These are phyloP conservation scores for Yamadazyma songkhlaensis DNA, from an alignment of 1,139 yeast genomes.

Conservation along the genomic window DNA sequence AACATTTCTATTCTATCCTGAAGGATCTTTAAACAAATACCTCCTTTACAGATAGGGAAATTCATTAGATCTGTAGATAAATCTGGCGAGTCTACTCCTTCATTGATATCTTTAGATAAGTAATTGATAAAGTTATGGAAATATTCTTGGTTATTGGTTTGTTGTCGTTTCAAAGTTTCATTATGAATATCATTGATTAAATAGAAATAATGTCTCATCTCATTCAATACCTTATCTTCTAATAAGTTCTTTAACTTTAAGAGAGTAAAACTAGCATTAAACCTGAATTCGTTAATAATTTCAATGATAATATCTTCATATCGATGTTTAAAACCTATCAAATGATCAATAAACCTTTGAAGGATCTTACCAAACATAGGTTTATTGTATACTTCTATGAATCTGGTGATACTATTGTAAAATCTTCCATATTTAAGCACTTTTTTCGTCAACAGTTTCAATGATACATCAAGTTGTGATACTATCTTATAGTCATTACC, in stretches of 20 bases:
- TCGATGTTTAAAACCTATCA: constrained; percentile 46
- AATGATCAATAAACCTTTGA: constrained; percentile 66
- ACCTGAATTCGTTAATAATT: constrained; percentile 53
- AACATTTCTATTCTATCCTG: constrained; percentile 54
- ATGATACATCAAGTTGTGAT: constrained; percentile 68
- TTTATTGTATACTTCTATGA: constrained; percentile 55
- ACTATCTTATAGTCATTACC: constrained; percentile 81
- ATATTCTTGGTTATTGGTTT: constrained; percentile 14
- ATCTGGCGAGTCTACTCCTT: constrained; percentile 40
- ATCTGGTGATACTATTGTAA: constrained; percentile 53
- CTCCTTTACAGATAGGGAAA: constrained; percentile 64
- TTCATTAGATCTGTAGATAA: constrained; percentile 51
- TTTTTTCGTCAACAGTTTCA: constrained; percentile 68
- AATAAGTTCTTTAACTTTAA: constrained; percentile 32
- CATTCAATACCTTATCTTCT: constrained; percentile 27
- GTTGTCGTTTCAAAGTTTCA: constrained; percentile 28
- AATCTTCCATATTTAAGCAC: constrained; percentile 62
- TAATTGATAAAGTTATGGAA: constrained; percentile 37
- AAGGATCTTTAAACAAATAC: constrained; percentile 58
- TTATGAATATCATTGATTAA: constrained; percentile 46
- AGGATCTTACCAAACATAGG: constrained; percentile 65
- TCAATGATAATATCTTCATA: constrained; percentile 50
- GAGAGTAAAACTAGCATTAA: constrained; percentile 36
- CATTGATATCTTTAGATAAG: constrained; percentile 39
- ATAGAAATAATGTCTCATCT: constrained; percentile 56